A percentile compares a stretch with the other conserved stretches of the same genome.
phyloP scores from a whole-genome alignment of 306 rosid species.

The Citrullus mucosospermus region DNA sequence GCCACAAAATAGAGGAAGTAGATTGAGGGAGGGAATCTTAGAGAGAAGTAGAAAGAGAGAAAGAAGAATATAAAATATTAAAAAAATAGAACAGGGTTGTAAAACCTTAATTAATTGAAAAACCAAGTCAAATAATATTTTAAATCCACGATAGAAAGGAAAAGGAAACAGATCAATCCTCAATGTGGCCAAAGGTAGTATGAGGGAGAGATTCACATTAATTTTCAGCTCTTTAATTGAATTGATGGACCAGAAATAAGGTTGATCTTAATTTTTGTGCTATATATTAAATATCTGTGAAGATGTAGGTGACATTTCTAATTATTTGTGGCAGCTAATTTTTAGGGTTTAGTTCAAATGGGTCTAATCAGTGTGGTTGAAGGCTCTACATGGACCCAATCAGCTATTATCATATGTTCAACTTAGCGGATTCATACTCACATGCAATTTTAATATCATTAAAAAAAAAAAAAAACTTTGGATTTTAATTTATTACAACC shows the following conservation, averaged over 20 bases:
- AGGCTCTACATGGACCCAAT: constrained; percentile 7
- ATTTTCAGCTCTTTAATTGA: not conserved
- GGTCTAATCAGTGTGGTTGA: constrained; percentile 2
- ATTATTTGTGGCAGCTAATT: not conserved
- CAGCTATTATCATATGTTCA: constrained; percentile 1
- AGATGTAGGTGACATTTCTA: not conserved
- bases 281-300: not conserved
- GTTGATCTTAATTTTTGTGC: not conserved
- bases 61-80: too few species aligned
- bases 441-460: not conserved
- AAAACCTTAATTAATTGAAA: too few species aligned
- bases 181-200: not conserved
- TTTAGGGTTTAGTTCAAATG: not conserved
- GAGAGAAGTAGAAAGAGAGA: too few species aligned
- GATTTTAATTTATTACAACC: too few species aligned
- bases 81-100: too few species aligned
- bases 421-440: not conserved
- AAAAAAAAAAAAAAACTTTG: too few species aligned
- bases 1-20: too few species aligned
- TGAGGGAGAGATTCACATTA: not conserved
- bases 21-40: too few species aligned
- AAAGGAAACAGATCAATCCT: not conserved
- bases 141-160: too few species aligned
- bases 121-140: too few species aligned
- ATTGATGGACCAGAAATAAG: not conserved